phyloP scores from a whole-genome alignment of 345 rosid species.

The Syzygium oleosum region DNA sequence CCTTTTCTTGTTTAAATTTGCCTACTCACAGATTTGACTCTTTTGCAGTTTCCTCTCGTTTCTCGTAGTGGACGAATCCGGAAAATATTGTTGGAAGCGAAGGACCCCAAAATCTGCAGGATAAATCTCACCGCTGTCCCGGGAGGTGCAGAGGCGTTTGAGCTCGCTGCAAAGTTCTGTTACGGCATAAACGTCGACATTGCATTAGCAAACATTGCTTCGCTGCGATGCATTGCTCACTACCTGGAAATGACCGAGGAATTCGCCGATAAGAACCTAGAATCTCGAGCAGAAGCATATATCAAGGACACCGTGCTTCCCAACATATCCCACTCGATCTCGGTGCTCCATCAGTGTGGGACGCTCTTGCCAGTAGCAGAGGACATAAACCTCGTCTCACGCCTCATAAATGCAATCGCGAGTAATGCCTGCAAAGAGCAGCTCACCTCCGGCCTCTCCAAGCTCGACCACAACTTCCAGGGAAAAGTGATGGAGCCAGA shows the following conservation, averaged over 20 bases:
- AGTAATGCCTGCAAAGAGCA: conserved; percentile 93
- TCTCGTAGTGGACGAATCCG: conserved; percentile 86
- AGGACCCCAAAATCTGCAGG: conserved; percentile 56
- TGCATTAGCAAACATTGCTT: conserved; percentile 58
- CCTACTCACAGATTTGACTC: background rate
- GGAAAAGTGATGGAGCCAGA: conserved; percentile 49
- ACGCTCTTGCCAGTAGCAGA: conserved; percentile 60
- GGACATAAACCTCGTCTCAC: conserved; percentile 62
- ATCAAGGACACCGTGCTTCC: conserved; percentile 61
- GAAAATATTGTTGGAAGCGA: conserved; percentile 58
- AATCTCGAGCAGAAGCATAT: conserved; percentile 49
- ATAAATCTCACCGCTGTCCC: conserved; percentile 54
- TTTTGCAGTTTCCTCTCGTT: conserved; percentile 80
- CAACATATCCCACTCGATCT: conserved; percentile 55
- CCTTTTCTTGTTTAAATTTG: background rate
- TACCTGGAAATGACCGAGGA: conserved; percentile 95
- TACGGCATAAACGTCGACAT: conserved; percentile 76
- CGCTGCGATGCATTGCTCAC: conserved; percentile 57
- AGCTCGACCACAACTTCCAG: conserved; percentile 70
- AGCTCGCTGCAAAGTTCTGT: conserved; percentile 95
- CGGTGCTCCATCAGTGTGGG: conserved; percentile 77
- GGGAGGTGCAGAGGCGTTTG: conserved; percentile 88
- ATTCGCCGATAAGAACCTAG: conserved; percentile 68
- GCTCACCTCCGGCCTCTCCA: conserved; percentile 82
- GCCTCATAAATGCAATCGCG: conserved; percentile 67